Percentiles rank a stretch among this genome's conserved stretches.
phyloP scores from a whole-genome alignment of 148 eudicot genomes.

The Rhododendron molle region DNA sequence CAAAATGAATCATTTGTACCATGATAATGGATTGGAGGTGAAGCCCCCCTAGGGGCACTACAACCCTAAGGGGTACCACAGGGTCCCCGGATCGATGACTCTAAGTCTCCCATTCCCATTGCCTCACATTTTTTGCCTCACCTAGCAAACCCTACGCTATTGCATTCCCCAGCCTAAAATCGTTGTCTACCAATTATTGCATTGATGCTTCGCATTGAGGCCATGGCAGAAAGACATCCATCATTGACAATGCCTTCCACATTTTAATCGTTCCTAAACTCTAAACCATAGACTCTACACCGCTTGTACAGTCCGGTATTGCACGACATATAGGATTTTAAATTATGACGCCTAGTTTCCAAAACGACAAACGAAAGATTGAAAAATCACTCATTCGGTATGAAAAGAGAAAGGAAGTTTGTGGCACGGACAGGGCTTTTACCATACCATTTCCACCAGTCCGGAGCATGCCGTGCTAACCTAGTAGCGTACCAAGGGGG shows the following conservation, averaged over 20 bases:
- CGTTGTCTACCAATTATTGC: background rate
- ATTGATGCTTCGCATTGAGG: background rate
- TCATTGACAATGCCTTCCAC: background rate
- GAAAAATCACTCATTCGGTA: background rate
- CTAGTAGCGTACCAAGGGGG: background rate
- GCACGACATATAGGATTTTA: background rate
- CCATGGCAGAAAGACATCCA: background rate
- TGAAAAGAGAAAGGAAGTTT: background rate
- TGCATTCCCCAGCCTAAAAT: background rate
- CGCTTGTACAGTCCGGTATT: background rate
- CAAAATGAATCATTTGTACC: background rate
- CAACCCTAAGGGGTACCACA: background rate
- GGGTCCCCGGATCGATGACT: background rate
- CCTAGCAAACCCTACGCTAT: background rate
- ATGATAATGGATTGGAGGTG: background rate
- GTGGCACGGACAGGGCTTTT: constrained; percentile 15
- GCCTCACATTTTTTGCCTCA: background rate
- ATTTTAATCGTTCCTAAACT: background rate
- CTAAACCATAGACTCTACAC: background rate
- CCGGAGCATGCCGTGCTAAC: constrained; percentile 10
- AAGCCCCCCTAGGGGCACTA: background rate
- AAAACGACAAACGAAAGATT: background rate
- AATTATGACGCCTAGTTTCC: background rate
- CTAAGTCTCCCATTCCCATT: background rate
- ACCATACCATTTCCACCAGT: constrained; percentile 10